phyloP scores from a whole-genome alignment of 148 eudicot species.

The Amaranthus cruentus region DNA sequence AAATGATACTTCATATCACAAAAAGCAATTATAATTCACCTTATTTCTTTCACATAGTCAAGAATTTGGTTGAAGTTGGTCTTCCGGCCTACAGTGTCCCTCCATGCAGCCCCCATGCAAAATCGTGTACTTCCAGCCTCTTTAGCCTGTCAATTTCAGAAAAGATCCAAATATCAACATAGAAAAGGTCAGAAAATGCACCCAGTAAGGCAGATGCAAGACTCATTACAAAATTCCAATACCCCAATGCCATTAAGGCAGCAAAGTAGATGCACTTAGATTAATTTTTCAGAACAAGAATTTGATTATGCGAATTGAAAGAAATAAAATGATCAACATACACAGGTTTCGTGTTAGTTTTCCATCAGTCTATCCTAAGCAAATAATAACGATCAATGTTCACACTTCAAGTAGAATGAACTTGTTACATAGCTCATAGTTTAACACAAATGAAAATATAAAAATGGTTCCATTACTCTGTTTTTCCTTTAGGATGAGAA shows the following conservation, averaged over 20 bases:
- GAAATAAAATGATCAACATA: neutral
- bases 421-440: neutral
- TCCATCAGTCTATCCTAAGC: neutral
- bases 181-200: neutral
- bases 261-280: neutral
- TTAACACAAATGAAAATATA: neutral
- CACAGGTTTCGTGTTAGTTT: neutral
- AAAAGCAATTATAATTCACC: conserved; percentile 35
- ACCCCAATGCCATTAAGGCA: too few relatives aligned
- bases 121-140: conserved; percentile 98
- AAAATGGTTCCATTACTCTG: neutral
- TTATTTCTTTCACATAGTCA: conserved; percentile 95
- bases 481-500: neutral
- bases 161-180: neutral
- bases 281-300: neutral
- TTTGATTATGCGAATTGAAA: neutral
- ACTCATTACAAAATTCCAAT: too few relatives aligned
- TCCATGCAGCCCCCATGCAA: conserved; percentile 99
- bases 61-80: conserved; percentile 95
- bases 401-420: neutral
- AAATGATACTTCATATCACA: neutral
- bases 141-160: conserved; percentile 61
- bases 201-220: too few relatives aligned
- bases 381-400: neutral
- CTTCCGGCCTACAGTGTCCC: conserved; percentile 94